Evolutionary conservation across 2,329 filamentous ascomycete species (phyloP), one percentile per base, ranked within the genome.

Genomic region (Ophiostoma montium): DNA sequence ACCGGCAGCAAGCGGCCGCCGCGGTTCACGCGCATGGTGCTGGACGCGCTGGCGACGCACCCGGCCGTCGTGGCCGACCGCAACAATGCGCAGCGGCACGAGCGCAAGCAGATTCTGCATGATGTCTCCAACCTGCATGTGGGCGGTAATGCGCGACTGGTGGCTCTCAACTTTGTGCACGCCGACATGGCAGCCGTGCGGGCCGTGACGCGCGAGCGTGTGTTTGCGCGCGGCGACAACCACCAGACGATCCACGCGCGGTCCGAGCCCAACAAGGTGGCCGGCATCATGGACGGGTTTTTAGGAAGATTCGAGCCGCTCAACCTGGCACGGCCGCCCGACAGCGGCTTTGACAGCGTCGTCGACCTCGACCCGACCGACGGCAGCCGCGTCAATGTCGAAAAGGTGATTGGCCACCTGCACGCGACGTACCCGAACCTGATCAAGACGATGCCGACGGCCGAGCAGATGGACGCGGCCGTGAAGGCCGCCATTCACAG

Each of bases 231-330:
- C 19, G 92, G 92, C 13, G 88, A 98, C 63, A 96, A 96, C 60
- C 92, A 98, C 63, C 92, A 98, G 66, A 98, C 92, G 0, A 96
- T 98, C 52, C 88, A 92, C 59, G 89, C 90, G 11, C 83, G 78
- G 42, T 83, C 85, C 50, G 76, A 83, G 41, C 66, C 71, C 43
- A 67, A 73, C 16, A 90, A 95, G 63, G 86, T 92, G 49, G 71
- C 92, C 43, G 77, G 78, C 5, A 94, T 98, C 57, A 96, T 98
- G 92, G 86, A 95, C 57, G 86, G 87, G 3, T 98, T 98, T 65
- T 72, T 98, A 56, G 65, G 76, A 12, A 80, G 92, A 33, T 96
- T 95, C 61, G 84, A 98, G 66, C 76, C 82, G 18, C 72, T 88
- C 51, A 76, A 89, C 55, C 67, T 73, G 1, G 72, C 78, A 16